Evolutionary conservation across 768 basidiomycete genomes (phyloP).

Genomic region (Psilocybe subaeruginosa): DNA sequence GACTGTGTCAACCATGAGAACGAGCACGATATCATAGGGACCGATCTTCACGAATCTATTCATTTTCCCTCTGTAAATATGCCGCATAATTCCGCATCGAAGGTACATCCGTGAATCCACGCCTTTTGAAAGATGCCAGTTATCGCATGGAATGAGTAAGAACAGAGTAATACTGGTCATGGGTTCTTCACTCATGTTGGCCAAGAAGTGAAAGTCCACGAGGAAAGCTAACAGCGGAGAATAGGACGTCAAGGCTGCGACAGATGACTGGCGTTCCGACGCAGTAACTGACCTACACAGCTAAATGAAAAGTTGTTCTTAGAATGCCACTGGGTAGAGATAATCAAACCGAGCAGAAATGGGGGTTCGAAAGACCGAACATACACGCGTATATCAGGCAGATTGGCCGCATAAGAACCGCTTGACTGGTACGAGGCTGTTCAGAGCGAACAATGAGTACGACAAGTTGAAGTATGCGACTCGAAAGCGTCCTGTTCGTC

Average conservation of each 20-base stretch:
- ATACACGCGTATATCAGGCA: not conserved
- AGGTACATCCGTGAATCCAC: too few relatives aligned
- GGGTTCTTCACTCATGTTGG: not conserved
- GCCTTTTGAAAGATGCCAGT: too few relatives aligned
- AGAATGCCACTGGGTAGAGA: not conserved
- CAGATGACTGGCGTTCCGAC: not conserved
- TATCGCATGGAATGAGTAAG: not conserved
- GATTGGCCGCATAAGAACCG: conserved; percentile 5
- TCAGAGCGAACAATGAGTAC: not conserved
- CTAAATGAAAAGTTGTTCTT: not conserved
- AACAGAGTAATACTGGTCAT: not conserved
- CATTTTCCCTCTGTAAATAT: too few relatives aligned
- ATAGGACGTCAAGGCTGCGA: not conserved
- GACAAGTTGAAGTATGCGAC: not conserved
- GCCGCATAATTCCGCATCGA: too few relatives aligned
- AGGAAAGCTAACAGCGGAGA: not conserved
- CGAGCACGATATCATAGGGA: too few relatives aligned
- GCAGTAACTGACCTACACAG: not conserved
- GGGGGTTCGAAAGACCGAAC: not conserved
- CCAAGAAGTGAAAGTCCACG: not conserved
- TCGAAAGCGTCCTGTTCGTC: not conserved
- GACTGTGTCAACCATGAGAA: too few relatives aligned
- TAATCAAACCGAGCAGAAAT: not conserved
- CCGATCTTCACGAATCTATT: too few relatives aligned
- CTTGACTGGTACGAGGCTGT: not conserved